Evolutionary conservation across 2,329 filamentous ascomycete genomes (phyloP), one percentile per base, ranked within the genome.

Genomic region (Fusarium sp.): DNA sequence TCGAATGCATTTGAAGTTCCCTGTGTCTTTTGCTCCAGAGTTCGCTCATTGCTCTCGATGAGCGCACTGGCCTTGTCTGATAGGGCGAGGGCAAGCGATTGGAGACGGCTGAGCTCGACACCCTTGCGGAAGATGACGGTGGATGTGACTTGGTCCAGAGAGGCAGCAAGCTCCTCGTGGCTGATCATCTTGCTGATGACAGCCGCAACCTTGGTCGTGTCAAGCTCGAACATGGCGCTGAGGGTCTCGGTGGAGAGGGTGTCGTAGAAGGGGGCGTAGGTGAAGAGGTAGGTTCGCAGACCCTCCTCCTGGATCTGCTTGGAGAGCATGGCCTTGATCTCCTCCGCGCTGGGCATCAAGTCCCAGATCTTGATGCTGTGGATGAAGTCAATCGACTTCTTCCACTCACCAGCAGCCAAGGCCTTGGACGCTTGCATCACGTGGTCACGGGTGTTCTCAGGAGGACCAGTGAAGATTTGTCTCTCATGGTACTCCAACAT

Each of bases 311-410:
- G 97, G 80, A 98, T 97, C 87, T 99, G 96, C 82, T 94, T 94
- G 61, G 95, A 94, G 70, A 99, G 93, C 96, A 99, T 98, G 59
- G 89, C 84, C 91, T 98, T 98, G 87, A 98, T 97, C 82, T 94
- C 93, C 62, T 95, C 94, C 29, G 93, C 89, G 83, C 96, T 92
- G 65, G 95, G 93, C 90, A 99, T 97, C 75, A 99, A 89, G 61
- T 99, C 96, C 96, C 96, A 99, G 82, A 99, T 99, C 90, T 98
- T 99, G 86, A 99, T 99, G 80, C 92, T 94, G 86, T 96, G 94
- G 83, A 99, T 95, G 83, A 97, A 96, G 70, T 93, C 89, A 27
- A 92, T 95, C 20, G 95, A 92, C 87, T 97, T 97, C 90, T 97
- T 97, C 96, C 96, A 99, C 85, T 99, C 96, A 75, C 97, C 96